Base-by-base conservation (phyloP, 495 filamentous ascomycete genomes). In the Tuber microsphaerosporum region DNA sequence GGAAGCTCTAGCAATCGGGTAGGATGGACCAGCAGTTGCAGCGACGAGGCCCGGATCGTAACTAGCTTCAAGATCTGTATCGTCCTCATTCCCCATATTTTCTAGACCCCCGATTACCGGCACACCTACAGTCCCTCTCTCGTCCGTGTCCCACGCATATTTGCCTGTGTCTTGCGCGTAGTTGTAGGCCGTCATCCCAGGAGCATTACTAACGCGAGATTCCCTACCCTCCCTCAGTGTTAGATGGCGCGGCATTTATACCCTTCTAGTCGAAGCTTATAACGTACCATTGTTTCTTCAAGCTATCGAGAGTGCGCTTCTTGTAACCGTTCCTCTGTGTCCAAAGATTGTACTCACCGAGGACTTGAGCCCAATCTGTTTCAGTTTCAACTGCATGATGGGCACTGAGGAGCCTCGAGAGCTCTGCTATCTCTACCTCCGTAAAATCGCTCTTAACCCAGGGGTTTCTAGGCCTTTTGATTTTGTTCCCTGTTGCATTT, bases 231-330 rank as follows among this genome's bases (percentile, higher is more conserved):
- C 34, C 45, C 72, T 68, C 34, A 41, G 61, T 39, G 71, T 73
- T 71, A 45, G 75, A 70, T 39, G 34, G 65, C 51, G 19, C 39
- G 68, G 37, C 26, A 37, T 31, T 72, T 56, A 65, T 51, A 31
- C 43, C 46, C 14, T 17, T 31, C 56, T 17, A 34, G 16, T 26
- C 14, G 44, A 31, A 37, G 39, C 44, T 48, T 41, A 46, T 43
- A 48, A 37, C 61, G 31, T 79, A 79, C 76, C 77, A 79, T 73
- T 79, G 77, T 45, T 79, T 79, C 71, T 44, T 79, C 68, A 79
- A 71, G 70, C 43, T 73, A 51, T 79, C 76, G n/a, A 41, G 20
- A 12, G 73, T 45, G 37, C 76, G 76, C 39, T 74, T 79, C 56
- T 73, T 79, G 48, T 75, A 79, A 39, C 76, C 73, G 44, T 79